Conservation (phyloP, 139 green algal species). For the Penium margaritaceum region DNA sequence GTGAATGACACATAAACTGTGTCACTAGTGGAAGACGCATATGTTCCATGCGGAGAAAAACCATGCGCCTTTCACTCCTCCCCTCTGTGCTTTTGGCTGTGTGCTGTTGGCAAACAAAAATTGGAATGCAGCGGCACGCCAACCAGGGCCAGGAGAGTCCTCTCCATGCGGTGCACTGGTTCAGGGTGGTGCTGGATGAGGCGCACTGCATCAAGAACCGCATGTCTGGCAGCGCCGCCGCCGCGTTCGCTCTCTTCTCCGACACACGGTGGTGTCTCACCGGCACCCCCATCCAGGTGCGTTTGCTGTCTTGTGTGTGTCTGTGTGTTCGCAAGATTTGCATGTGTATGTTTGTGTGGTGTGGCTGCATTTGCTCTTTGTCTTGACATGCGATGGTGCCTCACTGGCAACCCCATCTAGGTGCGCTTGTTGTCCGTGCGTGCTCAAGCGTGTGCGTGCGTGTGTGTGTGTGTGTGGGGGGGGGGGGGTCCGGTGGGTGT, state of each 20-base stretch:
- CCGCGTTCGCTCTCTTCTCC: constrained; percentile 25
- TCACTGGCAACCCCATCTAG: constrained; percentile 78
- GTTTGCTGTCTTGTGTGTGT: constrained; percentile 9
- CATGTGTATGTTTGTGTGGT: no score
- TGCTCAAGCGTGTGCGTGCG: background rate
- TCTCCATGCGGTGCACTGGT: constrained; percentile 35
- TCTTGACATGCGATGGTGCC: constrained; percentile 63
- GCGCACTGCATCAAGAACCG: constrained; percentile 83
- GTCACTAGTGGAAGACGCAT: no score
- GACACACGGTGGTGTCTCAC: constrained; percentile 77
- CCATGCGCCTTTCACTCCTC: background rate
- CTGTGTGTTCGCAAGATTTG: no score
- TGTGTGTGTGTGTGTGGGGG: background rate
- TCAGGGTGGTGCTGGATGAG: constrained; percentile 81
- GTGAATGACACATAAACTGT: no score
- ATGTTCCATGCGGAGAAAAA: no score
- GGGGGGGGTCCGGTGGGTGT: no score
- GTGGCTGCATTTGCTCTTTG: constrained; percentile 1
- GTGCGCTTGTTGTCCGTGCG: no score
- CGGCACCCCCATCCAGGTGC: constrained; percentile 80
- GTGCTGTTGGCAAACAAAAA: no score
- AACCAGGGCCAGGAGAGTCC: no score
- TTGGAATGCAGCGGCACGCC: no score
- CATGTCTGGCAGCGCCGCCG: constrained; percentile 59
- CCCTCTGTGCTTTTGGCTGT: background rate